Evolutionary conservation across 805 yeast species (phyloP).

Genomic region (Suhomyces xylopsoci): DNA sequence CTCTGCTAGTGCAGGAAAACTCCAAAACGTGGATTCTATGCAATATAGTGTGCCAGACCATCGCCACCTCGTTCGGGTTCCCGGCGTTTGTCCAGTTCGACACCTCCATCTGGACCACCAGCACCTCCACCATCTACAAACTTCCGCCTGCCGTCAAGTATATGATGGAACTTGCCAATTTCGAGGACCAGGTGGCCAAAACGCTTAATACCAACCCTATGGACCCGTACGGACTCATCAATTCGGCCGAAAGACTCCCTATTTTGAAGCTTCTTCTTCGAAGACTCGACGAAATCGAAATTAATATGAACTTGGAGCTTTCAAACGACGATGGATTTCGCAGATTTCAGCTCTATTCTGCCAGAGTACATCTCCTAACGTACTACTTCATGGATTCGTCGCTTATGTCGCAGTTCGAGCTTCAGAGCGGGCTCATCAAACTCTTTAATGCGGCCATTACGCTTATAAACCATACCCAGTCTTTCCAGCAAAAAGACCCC

Average conservation of each 20-base stretch:
- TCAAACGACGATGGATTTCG: constrained; percentile 60
- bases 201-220: constrained; percentile 69
- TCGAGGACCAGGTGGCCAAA: constrained; percentile 81
- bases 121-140: constrained; percentile 34
- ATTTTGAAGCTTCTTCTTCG: constrained; percentile 64
- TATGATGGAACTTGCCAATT: constrained; percentile 78
- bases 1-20: constrained; percentile 57
- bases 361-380: constrained; percentile 78
- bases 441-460: constrained; percentile 79
- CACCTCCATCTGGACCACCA: constrained; percentile 56
- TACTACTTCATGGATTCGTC: constrained; percentile 74
- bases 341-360: constrained; percentile 62
- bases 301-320: constrained; percentile 43
- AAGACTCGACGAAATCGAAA: constrained; percentile 75
- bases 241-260: constrained; percentile 70
- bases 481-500: constrained; percentile 56
- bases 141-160: constrained; percentile 63
- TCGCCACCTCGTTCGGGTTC: constrained; percentile 90
- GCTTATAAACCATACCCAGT: constrained; percentile 62
- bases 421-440: constrained; percentile 68
- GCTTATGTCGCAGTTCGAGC: constrained; percentile 52
- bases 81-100: constrained; percentile 91
- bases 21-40: constrained; percentile 91
- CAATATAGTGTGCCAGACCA: constrained; percentile 82
- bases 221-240: constrained; percentile 64